phyloP scores from a whole-genome alignment of 1,284 basidiomycete species.

The Acaromyces ingoldii region DNA sequence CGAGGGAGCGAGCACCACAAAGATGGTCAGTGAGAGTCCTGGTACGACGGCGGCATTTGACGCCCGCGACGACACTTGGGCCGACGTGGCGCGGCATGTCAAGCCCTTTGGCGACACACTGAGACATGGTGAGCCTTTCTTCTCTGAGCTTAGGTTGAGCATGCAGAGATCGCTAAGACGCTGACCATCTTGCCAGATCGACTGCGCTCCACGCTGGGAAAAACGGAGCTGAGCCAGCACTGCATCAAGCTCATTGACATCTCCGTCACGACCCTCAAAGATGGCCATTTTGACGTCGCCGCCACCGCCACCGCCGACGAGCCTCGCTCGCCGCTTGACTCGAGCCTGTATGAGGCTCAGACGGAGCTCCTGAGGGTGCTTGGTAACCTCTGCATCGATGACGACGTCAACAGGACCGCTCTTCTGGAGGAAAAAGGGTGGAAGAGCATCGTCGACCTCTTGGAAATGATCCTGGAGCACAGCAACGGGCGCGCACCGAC shows the following conservation, averaged over 20 bases:
- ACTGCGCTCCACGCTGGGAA: no score
- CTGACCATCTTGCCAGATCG: no score
- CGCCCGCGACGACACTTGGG: slow-evolving; percentile 24
- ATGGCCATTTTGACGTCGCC: no score
- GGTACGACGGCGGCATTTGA: not conserved
- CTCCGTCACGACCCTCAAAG: no score
- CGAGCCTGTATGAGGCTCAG: slow-evolving; percentile 20
- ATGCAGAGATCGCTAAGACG: no score
- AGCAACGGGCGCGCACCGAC: not conserved
- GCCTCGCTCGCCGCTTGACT: slow-evolving; percentile 1
- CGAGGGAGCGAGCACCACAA: slow-evolving; percentile 1
- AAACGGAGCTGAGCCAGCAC: no score
- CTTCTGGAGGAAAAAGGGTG: not conserved
- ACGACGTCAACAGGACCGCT: slow-evolving; percentile 21
- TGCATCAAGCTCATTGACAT: no score
- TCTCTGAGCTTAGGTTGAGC: no score
- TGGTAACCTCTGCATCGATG: slow-evolving; percentile 42
- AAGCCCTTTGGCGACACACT: slow-evolving; percentile 30
- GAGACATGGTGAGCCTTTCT: slow-evolving; percentile 15
- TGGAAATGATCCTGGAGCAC: not conserved
- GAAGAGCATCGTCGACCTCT: not conserved
- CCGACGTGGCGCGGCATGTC: slow-evolving; percentile 18
- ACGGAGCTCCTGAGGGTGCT: slow-evolving; percentile 32
- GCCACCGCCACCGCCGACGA: no score
- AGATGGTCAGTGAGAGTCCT: not conserved